Base-by-base conservation (phyloP, 495 filamentous ascomycete species). In the Patellaria atrata region DNA sequence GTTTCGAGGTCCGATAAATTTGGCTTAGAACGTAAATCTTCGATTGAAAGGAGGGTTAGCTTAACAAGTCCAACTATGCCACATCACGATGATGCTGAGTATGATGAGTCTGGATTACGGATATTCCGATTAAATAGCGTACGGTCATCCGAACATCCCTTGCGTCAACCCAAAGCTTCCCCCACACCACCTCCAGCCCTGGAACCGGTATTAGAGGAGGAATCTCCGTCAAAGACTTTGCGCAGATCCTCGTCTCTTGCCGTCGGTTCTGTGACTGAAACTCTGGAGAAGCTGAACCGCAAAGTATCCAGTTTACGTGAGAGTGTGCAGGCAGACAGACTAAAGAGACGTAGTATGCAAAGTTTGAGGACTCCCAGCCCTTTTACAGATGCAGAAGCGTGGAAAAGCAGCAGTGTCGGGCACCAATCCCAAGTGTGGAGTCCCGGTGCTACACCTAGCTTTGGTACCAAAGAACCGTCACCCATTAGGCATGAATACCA, bases 201-300 rank as follows among this genome's bases (percentile, higher is more conserved):
- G 8, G 55, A 51, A 27, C 45, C 53, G 0, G 32, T 58, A 14
- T 35, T 40, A 1, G 55, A 58, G 41, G 47, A 54, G 22, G 53
- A 52, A n/a, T 33, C 27, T 9, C n/a, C 23, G 8, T 26, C 23
- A n/a, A 8, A 8, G 23, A 26, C 23, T 8, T 8, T n/a, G 23
- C 8, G 23, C 9, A n/a, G n/a, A 26, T n/a, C 23, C 9, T 8
- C 9, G 23, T 8, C 37, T 52, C 20, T 56, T 58, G n/a, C 54
- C 55, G 19, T 28, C 11, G 7, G 30, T 28, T 58, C 53, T 5
- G 40, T 73, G 2, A 62, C 55, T 31, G 53, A 70, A 36, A 68
- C 73, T 11, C 54, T 96, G 79, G 77, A 86, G 44, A 85, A 85
- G 43, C 62, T 97, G 16, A 84, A 87, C 47, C 89, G 87, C 32